A percentile compares a stretch with the other conserved stretches of the same genome.
phyloP scores from a whole-genome alignment of 768 basidiomycete species.

The Suillus plorans region DNA sequence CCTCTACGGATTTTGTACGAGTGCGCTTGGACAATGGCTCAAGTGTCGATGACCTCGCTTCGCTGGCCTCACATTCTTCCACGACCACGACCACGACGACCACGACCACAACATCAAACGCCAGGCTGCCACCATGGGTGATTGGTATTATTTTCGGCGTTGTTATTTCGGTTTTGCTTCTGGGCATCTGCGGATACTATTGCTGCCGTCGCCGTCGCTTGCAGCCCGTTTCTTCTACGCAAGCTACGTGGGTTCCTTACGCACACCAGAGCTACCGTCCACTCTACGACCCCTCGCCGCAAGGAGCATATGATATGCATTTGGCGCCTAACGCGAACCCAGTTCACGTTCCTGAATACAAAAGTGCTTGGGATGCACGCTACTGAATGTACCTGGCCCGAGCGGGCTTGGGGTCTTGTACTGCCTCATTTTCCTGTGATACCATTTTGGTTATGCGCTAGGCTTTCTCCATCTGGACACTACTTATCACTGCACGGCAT shows the following conservation, averaged over 20 bases:
- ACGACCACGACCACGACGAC: slow-evolving; percentile 24
- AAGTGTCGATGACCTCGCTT: slow-evolving; percentile 19
- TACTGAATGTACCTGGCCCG: slow-evolving; percentile 4
- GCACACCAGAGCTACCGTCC: slow-evolving; percentile 18
- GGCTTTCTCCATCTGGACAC: neutral
- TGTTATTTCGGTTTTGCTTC: slow-evolving; percentile 10
- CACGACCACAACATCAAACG: slow-evolving; percentile 27
- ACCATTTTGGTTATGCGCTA: neutral
- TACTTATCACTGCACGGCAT: neutral
- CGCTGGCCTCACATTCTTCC: slow-evolving; percentile 16
- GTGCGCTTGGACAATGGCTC: slow-evolving; percentile 10
- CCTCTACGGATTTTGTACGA: slow-evolving; percentile 18
- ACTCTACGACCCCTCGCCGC: slow-evolving; percentile 27
- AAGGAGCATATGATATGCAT: slow-evolving; percentile 28
- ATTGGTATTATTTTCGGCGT: slow-evolving; percentile 18
- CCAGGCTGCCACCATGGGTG: slow-evolving; percentile 6
- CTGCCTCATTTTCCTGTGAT: neutral
- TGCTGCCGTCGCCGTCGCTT: slow-evolving; percentile 15
- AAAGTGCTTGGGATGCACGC: slow-evolving; percentile 27
- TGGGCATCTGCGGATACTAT: slow-evolving; percentile 3
- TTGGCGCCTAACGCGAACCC: slow-evolving; percentile 16
- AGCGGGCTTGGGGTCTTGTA: neutral
- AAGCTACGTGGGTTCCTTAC: slow-evolving; percentile 10
- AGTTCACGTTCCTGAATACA: slow-evolving; percentile 14
- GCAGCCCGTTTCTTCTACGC: slow-evolving; percentile 5